Evolutionary conservation across 176 grass and related monocot species (phyloP), one percentile per base, ranked within the genome.

Genomic region (Musa beccarii): DNA sequence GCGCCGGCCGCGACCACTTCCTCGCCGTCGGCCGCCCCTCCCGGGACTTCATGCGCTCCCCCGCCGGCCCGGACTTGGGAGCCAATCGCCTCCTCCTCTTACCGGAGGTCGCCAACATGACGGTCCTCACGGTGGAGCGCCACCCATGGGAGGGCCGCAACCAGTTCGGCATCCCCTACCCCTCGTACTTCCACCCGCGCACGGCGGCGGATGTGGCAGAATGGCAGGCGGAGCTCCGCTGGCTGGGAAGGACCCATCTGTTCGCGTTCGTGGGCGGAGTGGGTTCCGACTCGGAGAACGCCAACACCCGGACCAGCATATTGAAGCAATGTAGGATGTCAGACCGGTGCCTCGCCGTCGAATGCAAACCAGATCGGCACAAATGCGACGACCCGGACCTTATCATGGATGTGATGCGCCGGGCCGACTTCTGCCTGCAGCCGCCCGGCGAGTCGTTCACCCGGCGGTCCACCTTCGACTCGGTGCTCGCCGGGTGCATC

Each of bases 341-440:
- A 43, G 34, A 69, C 49, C 61, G 64, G 9, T 85, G 78, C 54
- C 77, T 85, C 2, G 52, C 50, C 61, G 43, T 85, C 11, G 11
- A 62, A 15, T 85, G 83, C 77, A 71, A 63, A n/a, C 26, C 22
- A 7, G 16, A 16, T 14, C 0, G 26, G 2, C 54, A 49, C 16
- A 8, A 29, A 8, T 75, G 73, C 55, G 8, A 59, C 73, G 73
- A 61, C 11, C 73, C 73, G 26, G 54, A 75, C 16, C 53, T 23
- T 54, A 24, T 75, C 11, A 25, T 75, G 24, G 54, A 8, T 25
- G 73, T 34, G 25, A 75, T 75, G 73, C 53, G 54, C 13, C 25
- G 25, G 7, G 73, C 73, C 22, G 24, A 75, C 24, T 80, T 80
- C 64, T 80, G 78, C 63, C 28, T 80, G 49, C 78, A 80, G 13